Conservation (phyloP, 2,329 filamentous ascomycete species). For the Fusarium armeniacum region DNA sequence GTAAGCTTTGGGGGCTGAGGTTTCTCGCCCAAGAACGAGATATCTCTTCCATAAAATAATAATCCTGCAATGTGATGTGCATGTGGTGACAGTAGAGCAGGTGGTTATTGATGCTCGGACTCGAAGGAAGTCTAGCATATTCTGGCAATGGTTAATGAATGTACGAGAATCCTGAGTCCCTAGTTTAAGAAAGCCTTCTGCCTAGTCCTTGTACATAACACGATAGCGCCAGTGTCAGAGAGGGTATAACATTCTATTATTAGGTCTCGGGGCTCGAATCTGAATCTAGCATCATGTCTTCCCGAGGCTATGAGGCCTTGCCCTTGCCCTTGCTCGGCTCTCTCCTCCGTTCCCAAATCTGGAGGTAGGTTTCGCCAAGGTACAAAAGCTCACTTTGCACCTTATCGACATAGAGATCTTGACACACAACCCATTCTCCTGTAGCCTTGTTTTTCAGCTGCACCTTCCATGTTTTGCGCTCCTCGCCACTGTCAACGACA, state of each 20-base stretch:
- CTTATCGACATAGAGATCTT: slow-evolving; percentile 93
- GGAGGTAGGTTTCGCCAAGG: slow-evolving; percentile 92
- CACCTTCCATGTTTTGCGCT: slow-evolving; percentile 91
- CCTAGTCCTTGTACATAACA: not conserved
- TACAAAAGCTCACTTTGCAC: slow-evolving; percentile 91
- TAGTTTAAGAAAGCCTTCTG: not conserved
- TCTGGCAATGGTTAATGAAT: not conserved
- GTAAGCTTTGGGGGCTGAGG: slow-evolving; percentile 34
- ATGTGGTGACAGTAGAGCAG: not conserved
- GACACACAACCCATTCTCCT: slow-evolving; percentile 91
- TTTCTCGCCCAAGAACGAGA: slow-evolving; percentile 28
- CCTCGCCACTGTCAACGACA: slow-evolving; percentile 90
- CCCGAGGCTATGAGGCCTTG: slow-evolving; percentile 39
- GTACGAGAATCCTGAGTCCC: not conserved
- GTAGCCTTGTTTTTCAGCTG: slow-evolving; percentile 86
- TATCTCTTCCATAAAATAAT: slow-evolving; percentile 9
- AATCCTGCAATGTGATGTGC: slow-evolving; percentile 35
- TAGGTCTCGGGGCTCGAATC: not conserved
- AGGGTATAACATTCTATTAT: slow-evolving; percentile 4
- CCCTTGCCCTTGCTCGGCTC: slow-evolving; percentile 58
- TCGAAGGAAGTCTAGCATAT: not conserved
- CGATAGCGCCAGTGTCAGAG: not conserved
- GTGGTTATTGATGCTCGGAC: not conserved
- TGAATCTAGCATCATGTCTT: slow-evolving; percentile 15
- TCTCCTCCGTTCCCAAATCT: slow-evolving; percentile 93